Conservation (phyloP, 306 rosid species). For the Sesbania bispinosa region DNA sequence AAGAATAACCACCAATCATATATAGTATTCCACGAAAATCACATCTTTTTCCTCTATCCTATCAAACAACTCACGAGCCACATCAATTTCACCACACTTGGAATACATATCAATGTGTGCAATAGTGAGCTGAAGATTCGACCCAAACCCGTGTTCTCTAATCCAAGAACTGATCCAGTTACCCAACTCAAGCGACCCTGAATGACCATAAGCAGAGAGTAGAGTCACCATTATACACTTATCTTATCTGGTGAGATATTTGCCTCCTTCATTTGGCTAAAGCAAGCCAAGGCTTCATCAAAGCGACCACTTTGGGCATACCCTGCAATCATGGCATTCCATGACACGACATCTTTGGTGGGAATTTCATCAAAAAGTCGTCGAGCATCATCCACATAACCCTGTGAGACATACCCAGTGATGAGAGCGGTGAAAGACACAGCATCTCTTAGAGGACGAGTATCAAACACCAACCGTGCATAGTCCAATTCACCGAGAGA, state of each 20-base stretch:
- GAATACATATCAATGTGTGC: conserved; percentile 76
- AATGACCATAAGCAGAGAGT: conserved; percentile 75
- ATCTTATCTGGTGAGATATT: conserved; percentile 43
- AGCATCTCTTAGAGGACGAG: conserved; percentile 46
- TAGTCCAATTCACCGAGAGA: conserved; percentile 39
- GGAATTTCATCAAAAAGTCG: conserved; percentile 58
- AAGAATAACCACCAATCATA: conserved; percentile 76
- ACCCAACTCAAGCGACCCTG: conserved; percentile 50
- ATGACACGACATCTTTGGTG: conserved; percentile 59
- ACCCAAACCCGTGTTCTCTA: conserved; percentile 41
- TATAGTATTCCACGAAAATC: conserved; percentile 82
- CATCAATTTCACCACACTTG: conserved; percentile 60
- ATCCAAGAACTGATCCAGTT: conserved; percentile 61
- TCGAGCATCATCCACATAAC: conserved; percentile 56
- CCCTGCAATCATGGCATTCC: conserved; percentile 93
- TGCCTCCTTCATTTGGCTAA: conserved; percentile 49
- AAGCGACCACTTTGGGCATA: conserved; percentile 51
- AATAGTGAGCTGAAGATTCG: conserved; percentile 54
- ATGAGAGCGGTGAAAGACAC: conserved; percentile 80
- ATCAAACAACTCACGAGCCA: conserved; percentile 66
- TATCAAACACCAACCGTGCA: conserved; percentile 67
- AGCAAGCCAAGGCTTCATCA: conserved; percentile 58
- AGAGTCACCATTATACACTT: conserved; percentile 57
- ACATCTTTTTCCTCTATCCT: conserved; percentile 56
- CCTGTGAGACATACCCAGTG: conserved; percentile 53